Base-by-base conservation (phyloP, 2,329 filamentous ascomycete species). In the Microdochium paspali region DNA sequence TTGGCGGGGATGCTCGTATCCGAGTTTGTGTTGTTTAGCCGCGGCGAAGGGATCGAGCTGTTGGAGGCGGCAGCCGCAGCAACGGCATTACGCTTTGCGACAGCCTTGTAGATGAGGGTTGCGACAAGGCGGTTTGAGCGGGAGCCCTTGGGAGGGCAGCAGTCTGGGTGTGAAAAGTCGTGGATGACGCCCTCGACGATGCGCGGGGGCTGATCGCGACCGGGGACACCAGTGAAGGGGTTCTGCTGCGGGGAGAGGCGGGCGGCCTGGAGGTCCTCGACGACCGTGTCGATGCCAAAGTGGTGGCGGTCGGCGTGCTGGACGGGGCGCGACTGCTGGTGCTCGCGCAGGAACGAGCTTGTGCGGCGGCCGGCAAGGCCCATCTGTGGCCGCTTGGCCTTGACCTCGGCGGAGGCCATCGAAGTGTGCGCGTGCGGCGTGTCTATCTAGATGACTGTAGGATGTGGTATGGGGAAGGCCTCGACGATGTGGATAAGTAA, bases 211-310 rank as follows among this genome's bases (percentile, higher is more conserved):
- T 76, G 70, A 24, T 78, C 73, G 25, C 76, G 70, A 46, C 77
- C 79, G 7, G 79, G 80, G 44, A 84, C 70, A 50, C 80, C 80
- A 53, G 74, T 79, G 66, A 80, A 84, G 28, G 69, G 69, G 45
- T 44, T 44, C 23, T 44, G 42, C 23, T 44, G 23, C 10, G 42
- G 42, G 20, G 63, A 64, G 51, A 70, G 57, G 35, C 60, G 61
- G 28, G 65, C 60, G 25, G 61, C 61, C 50, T 67, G 65, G 26
- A 73, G 57, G 50, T 79, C 75, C 61, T 84, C 80, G 46, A 84
- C 74, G 15, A 84, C 78, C 43, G 78, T 80, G 58, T 84, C 80
- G 55, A 84, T 84, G 51, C 79, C 79, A 52, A 79, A 78, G 59
- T 76, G 72, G 23, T 15, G 9, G 49, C 67, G 69, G 24, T 81